Evolutionary conservation across 345 rosid genomes (phyloP).

Genomic region (Murraya koenigii): DNA sequence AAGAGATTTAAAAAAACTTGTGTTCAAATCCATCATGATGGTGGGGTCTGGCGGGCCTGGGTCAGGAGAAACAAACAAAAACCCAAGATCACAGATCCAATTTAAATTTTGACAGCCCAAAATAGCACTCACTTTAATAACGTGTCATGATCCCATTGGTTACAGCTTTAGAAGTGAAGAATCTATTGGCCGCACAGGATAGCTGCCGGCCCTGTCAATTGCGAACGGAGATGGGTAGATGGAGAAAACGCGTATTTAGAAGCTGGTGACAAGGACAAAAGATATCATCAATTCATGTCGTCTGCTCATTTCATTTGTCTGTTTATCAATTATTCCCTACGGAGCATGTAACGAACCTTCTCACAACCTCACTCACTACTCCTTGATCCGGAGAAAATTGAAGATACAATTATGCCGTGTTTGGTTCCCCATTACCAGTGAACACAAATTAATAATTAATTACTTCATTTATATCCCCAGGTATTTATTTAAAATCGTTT

Average conservation of each 20-base stretch:
- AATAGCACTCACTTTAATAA: too few species aligned
- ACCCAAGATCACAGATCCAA: background rate
- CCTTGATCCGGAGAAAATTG: background rate
- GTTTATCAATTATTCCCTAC: background rate
- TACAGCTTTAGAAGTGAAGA: fast-evolving
- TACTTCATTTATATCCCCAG: too few species aligned
- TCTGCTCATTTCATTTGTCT: background rate
- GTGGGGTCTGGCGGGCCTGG: too few species aligned
- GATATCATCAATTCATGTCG: background rate
- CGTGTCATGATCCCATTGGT: background rate
- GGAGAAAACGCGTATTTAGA: slow-evolving; percentile 2
- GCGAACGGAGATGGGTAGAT: background rate
- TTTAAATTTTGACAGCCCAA: background rate
- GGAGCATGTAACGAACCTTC: background rate
- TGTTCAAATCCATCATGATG: too few species aligned
- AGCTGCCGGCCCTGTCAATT: background rate
- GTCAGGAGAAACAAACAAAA: too few species aligned
- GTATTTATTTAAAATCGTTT: too few species aligned
- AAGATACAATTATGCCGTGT: background rate
- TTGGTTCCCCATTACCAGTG: background rate
- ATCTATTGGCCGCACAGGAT: background rate
- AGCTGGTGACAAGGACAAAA: background rate
- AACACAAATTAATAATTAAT: too few species aligned
- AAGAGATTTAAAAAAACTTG: too few species aligned
- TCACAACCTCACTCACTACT: background rate